A percentile compares a stretch with the other conserved stretches of the same genome.
phyloP scores from a whole-genome alignment of 371 early-diverging fungal genomes.

The Choanephora cucurbitarum region DNA sequence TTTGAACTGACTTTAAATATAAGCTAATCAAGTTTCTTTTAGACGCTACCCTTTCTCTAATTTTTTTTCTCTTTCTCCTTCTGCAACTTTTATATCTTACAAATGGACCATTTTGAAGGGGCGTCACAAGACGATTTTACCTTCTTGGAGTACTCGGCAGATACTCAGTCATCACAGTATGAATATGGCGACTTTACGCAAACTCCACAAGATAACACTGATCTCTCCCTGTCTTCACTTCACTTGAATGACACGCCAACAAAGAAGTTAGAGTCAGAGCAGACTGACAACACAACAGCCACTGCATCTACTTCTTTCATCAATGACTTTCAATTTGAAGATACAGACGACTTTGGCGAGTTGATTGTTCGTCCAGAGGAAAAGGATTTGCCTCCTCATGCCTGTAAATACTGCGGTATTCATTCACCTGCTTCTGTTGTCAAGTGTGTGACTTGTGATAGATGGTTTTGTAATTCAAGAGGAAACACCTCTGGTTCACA shows the following conservation, averaged over 20 bases:
- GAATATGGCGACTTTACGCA: constrained; percentile 60
- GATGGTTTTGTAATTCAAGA: constrained; percentile 97
- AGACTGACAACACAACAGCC: constrained; percentile 23
- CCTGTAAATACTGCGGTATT: constrained; percentile 95
- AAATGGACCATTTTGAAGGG: constrained; percentile 55
- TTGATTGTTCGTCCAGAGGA: constrained; percentile 33
- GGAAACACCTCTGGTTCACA: constrained; percentile 94
- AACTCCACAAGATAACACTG: constrained; percentile 32
- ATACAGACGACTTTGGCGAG: constrained; percentile 56
- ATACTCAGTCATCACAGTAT: constrained; percentile 67
- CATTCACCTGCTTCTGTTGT: constrained; percentile 89
- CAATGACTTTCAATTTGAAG: constrained; percentile 48
- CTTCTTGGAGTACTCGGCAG: constrained; percentile 55
- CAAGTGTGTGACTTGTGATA: constrained; percentile 91
- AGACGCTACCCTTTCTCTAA: no score
- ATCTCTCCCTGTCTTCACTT: constrained; percentile 37
- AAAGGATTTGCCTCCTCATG: constrained; percentile 79
- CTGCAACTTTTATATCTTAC: no score
- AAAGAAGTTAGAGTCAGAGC: neutral
- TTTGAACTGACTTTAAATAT: no score
- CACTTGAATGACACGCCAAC: constrained; percentile 16
- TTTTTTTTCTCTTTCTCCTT: no score
- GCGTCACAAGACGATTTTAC: constrained; percentile 56
- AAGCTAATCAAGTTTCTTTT: no score
- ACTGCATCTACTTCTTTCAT: constrained; percentile 35